Base-by-base conservation (phyloP, 2,329 filamentous ascomycete genomes). In the Aspergillus eucalypticola region DNA sequence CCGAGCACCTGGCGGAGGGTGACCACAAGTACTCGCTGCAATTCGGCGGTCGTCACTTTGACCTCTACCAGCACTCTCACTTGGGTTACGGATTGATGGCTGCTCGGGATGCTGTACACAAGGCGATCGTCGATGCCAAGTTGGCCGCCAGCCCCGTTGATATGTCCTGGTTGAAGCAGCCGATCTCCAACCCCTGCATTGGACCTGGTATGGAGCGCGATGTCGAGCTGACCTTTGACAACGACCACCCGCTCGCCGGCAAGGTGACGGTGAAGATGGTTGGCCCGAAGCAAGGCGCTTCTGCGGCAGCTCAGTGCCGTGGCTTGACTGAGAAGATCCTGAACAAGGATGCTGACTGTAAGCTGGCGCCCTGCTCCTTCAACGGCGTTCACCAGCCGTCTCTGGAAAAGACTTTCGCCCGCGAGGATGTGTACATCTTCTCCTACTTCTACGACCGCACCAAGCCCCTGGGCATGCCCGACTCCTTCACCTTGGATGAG, bases 361-460 rank as follows among this genome's bases (percentile, higher is more conserved):
- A 84, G 64, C 80, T 98, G 52, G 85, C 90, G 0, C 95, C 95
- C n/a, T 99, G 95, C 82, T 96, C 95, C 1, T 99, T 99, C 87
- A 96, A 96, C 76, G 95, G 95, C 65, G 88, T 99, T 29, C 91
- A 99, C 79, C 95, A 99, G 78, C 95, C 95, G 8, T 89, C 90
- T 21, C 84, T 99, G 51, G 88, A 87, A 68, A 96, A 96, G 83
- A 99, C 95, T 0, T 99, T 99, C 71, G 82, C 91, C 25, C 85
- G 84, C 64, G 94, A 98, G 78, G 93, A 97, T 70, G 87, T 98
- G 41, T 99, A 94, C 80, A 92, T 98, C 68, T 94, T 99, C 79
- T 96, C 91, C 29, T 99, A 96, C 84, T 99, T 99, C 80, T 97
- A 90, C 80, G 95, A 99, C 82, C 93, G 96, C 71, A 96, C 91